phyloP scores from a whole-genome alignment of 164 flowering plant species.

The Platanus orientalis region DNA sequence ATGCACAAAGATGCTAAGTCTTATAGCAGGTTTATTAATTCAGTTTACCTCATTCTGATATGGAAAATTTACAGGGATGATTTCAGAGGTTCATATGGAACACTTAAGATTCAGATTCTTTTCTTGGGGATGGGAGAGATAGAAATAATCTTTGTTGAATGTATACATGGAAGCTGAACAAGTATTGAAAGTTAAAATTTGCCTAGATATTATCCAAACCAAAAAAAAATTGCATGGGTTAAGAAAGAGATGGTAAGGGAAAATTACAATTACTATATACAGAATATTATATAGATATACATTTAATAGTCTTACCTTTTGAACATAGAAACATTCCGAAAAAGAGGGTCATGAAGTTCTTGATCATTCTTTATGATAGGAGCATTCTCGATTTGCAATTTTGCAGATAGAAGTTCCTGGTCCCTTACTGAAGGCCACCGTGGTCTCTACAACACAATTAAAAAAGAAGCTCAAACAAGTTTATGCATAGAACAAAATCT shows the following conservation, averaged over 20 bases:
- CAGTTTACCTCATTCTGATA: too few relatives aligned
- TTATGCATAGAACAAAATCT: neutral
- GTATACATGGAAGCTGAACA: neutral
- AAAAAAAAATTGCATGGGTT: neutral
- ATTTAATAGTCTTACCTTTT: constrained; percentile 34
- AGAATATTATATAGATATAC: neutral
- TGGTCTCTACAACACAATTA: constrained; percentile 32
- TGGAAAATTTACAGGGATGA: too few relatives aligned
- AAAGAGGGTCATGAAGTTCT: constrained; percentile 51
- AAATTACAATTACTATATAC: neutral
- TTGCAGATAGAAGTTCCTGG: constrained; percentile 38
- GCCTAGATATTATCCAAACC: too few relatives aligned
- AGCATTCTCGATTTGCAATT: constrained; percentile 45
- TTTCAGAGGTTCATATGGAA: too few relatives aligned
- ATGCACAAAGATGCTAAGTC: neutral
- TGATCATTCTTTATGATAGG: constrained; percentile 28
- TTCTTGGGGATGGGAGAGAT: too few relatives aligned
- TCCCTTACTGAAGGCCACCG: constrained; percentile 50
- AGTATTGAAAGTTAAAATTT: neutral
- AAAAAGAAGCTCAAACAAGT: neutral
- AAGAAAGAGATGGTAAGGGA: neutral
- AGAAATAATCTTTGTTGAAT: neutral
- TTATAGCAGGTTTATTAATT: too few relatives aligned
- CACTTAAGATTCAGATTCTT: too few relatives aligned
- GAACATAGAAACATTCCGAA: constrained; percentile 54